These are phyloP conservation scores for Kurtzmaniella natalensis DNA, from an alignment of 1,139 yeast species.

Conservation along the genomic window DNA sequence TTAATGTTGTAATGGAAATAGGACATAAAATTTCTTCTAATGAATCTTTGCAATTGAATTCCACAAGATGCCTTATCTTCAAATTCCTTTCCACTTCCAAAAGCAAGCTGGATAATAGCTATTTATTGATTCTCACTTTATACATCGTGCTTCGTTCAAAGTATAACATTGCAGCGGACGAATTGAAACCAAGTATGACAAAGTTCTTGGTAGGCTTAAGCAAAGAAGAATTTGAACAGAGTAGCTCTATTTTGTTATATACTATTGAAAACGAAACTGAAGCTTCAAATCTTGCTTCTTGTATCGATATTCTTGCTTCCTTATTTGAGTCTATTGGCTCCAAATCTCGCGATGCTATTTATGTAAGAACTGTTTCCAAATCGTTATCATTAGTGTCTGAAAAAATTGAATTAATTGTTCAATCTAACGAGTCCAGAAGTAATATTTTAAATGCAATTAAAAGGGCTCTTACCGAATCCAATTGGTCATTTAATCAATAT, in stretches of 20 bases:
- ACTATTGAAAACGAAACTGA: constrained; percentile 9
- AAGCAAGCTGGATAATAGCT: background rate
- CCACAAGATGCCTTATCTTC: constrained; percentile 21
- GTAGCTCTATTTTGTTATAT: constrained; percentile 9
- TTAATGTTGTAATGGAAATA: constrained; percentile 6
- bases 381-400: constrained; percentile 1
- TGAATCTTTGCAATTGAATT: background rate
- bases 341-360: constrained; percentile 6
- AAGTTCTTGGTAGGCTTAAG: constrained; percentile 11
- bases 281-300: constrained; percentile 6
- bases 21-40: constrained; percentile 6
- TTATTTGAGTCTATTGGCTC: constrained; percentile 2
- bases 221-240: constrained; percentile 9
- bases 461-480: constrained; percentile 38
- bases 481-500: constrained; percentile 68
- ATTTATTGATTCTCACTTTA: constrained; percentile 10
- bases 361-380: constrained; percentile 7
- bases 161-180: constrained; percentile 7
- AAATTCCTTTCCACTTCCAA: constrained; percentile 13
- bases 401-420: constrained; percentile 4
- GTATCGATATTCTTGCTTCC: constrained; percentile 7
- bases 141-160: constrained; percentile 15
- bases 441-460: constrained; percentile 24
- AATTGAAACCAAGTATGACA: constrained; percentile 11
- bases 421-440: constrained; percentile 6